Percentiles rank a stretch among this genome's conserved stretches.
Evolutionary conservation across 495 filamentous ascomycete species (phyloP).

Genomic region (Penicillium cosmopolitanum): DNA sequence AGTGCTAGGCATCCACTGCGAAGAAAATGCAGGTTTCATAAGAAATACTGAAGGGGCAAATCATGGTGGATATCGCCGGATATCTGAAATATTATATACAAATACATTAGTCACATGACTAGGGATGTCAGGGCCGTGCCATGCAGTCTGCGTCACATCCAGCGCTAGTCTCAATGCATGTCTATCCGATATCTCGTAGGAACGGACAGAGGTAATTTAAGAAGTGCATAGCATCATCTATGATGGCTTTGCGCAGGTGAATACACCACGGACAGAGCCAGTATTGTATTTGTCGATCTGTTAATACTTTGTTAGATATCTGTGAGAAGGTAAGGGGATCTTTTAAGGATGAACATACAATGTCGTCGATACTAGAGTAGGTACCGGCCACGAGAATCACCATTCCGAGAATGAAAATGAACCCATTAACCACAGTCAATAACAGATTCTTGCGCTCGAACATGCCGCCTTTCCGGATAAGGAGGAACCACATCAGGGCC

Average conservation of each 20-base stretch:
- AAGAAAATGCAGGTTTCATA: too few relatives aligned
- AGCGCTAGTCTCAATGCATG: too few relatives aligned
- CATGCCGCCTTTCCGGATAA: constrained; percentile 49
- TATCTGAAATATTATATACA: too few relatives aligned
- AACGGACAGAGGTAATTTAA: too few relatives aligned
- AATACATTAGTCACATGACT: too few relatives aligned
- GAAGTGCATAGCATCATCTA: constrained; percentile 5
- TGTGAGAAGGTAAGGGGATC: neutral
- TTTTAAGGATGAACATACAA: constrained; percentile 46
- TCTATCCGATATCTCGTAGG: neutral
- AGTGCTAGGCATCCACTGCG: too few relatives aligned
- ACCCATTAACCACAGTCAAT: constrained; percentile 25
- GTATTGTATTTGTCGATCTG: constrained; percentile 49
- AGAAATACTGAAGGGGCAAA: too few relatives aligned
- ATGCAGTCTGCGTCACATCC: too few relatives aligned
- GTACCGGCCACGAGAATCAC: constrained; percentile 59
- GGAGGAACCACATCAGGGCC: constrained; percentile 66
- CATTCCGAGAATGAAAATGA: constrained; percentile 42
- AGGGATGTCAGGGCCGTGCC: too few relatives aligned
- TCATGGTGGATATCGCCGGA: too few relatives aligned
- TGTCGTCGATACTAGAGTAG: constrained; percentile 59
- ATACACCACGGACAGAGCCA: constrained; percentile 50
- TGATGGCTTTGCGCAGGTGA: constrained; percentile 42
- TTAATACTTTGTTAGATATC: neutral
- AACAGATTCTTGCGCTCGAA: constrained; percentile 34